Base-by-base conservation (phyloP, 768 basidiomycete species). In the Suillus paluster region DNA sequence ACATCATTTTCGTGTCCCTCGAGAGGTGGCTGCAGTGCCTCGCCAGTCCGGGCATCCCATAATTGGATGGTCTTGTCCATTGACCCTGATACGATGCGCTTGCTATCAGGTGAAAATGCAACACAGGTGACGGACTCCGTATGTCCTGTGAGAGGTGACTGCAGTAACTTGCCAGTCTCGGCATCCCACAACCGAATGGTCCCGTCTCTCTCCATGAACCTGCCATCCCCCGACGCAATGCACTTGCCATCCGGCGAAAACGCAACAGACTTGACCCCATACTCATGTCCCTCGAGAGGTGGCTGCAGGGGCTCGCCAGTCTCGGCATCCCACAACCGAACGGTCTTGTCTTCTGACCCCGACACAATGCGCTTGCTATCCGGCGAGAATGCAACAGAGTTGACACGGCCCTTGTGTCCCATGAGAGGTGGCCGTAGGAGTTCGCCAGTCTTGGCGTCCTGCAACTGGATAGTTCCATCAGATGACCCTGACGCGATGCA, bases 291-390 rank as follows among this genome's bases (percentile, higher is more conserved):
- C 17, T 58, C 44, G 60, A 72, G 21, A 54, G 33, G 23, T 33
- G 36, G 36, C 64, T 59, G 5, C 68, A 38, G 63, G 8, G 25
- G 19, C 27, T 53, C 1, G 36, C 36, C 36, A 34, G 52, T 53
- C 36, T 53, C 52, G 27, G 52, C 14, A 67, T 85, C 81, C 84
- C 84, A 86, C 1, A 84, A 72, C 17, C 79, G 75, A 23, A 85
- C 71, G 15, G 83, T 83, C 66, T 82, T 79, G 74, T 86, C 84
- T 70, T 82, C 81, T 8, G 81, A 81, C 0, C 81, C 83, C 6
- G 82, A 83, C 8, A 83, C 73, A 36, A 86, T 77, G 66, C 73
- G 78, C 65, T 80, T 81, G 14, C 84, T 84, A 42, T 78, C 75
- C 0, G 83, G 84, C 61, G 84, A 84, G 70, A 84, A 86, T 46